These are phyloP conservation scores for Jasminum sambac DNA, from an alignment of 257 asterid genomes.

Conservation along the genomic window DNA sequence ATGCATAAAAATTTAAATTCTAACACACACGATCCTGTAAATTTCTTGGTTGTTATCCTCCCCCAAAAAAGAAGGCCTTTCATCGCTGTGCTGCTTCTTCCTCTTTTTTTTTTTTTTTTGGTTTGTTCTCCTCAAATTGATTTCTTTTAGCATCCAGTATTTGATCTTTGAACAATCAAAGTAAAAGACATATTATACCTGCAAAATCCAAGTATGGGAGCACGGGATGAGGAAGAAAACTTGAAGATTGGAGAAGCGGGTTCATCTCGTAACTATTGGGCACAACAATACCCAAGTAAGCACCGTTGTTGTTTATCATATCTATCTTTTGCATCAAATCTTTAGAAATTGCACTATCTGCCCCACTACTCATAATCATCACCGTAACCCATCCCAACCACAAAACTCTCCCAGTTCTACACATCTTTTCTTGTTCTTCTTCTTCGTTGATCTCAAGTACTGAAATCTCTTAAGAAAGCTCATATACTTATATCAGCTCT, in stretches of 20 bases:
- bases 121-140: too few relatives aligned
- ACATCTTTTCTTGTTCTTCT: background rate
- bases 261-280: conserved; percentile 28
- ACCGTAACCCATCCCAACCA: conserved; percentile 11
- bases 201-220: conserved; percentile 28
- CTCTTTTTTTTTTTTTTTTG: too few relatives aligned
- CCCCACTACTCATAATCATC: background rate
- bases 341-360: conserved; percentile 21
- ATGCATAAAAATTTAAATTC: too few relatives aligned
- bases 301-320: conserved; percentile 26
- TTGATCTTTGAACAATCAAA: too few relatives aligned
- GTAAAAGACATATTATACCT: too few relatives aligned
- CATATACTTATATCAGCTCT: too few relatives aligned
- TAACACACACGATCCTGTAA: too few relatives aligned
- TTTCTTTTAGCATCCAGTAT: too few relatives aligned
- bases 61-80: too few relatives aligned
- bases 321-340: background rate
- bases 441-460: too few relatives aligned
- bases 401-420: background rate
- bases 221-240: conserved; percentile 9
- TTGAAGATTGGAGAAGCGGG: conserved; percentile 36
- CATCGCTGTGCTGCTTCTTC: too few relatives aligned
- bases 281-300: conserved; percentile 26
- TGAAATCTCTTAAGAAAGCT: background rate
- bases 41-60: too few relatives aligned